Evolutionary conservation across 495 filamentous ascomycete genomes (phyloP).

Genomic region (Chaetomium fimeti): DNA sequence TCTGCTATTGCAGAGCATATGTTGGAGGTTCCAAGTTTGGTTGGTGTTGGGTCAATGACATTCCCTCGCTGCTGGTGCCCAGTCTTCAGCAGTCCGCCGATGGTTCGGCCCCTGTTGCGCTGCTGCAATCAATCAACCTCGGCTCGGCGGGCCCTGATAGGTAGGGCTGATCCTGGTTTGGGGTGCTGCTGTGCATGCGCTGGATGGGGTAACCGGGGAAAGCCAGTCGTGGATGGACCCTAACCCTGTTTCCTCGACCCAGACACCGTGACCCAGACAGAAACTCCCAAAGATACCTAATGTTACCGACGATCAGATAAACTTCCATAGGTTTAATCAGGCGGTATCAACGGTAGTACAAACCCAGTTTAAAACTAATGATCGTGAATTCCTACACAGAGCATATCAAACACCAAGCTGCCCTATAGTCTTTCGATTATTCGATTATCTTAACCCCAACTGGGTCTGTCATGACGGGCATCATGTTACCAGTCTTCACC

Average conservation of each 20-base stretch:
- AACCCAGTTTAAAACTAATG: not conserved
- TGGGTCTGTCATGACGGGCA: not conserved
- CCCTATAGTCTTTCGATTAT: not conserved
- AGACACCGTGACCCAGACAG: too few relatives aligned
- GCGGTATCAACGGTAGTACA: too few relatives aligned
- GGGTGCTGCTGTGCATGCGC: not conserved
- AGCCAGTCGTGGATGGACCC: not conserved
- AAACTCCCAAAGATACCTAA: too few relatives aligned
- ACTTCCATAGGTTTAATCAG: too few relatives aligned
- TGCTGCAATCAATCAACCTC: conserved; percentile 27
- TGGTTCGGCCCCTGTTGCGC: conserved; percentile 10
- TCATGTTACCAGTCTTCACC: not conserved
- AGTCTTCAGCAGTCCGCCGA: not conserved
- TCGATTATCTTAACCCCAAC: conserved; percentile 4
- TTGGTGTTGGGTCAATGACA: not conserved
- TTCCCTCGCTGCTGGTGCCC: not conserved
- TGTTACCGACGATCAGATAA: too few relatives aligned
- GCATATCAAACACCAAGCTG: not conserved
- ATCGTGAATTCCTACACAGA: not conserved
- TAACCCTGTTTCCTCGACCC: conserved; percentile 12
- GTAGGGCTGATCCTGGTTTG: conserved; percentile 16
- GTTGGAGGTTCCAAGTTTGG: not conserved
- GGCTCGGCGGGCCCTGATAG: conserved; percentile 26
- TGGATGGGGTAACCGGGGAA: not conserved
- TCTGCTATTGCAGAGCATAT: conserved; percentile 8